Evolutionary conservation across 2,329 filamentous ascomycete genomes (phyloP).

Genomic region (Beauveria brongniartii): DNA sequence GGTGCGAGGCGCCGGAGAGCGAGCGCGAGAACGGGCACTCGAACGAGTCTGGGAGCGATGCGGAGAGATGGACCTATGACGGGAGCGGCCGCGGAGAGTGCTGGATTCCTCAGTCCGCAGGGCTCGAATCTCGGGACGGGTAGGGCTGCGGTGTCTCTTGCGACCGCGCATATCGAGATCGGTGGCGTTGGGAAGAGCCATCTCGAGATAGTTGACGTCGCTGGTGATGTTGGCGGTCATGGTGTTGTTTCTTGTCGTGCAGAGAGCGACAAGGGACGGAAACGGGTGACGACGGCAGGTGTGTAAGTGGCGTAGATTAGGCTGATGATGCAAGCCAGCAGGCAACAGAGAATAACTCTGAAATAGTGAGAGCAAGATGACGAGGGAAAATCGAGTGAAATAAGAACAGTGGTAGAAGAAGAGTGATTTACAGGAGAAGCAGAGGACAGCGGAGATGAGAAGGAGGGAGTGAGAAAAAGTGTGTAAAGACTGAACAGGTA

Average conservation of each 20-base stretch:
- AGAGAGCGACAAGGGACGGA: background rate
- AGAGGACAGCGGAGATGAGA: background rate
- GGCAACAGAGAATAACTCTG: background rate
- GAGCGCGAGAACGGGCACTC: conserved; percentile 23
- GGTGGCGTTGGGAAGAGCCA: background rate
- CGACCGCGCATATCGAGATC: conserved; percentile 25
- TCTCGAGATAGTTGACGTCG: conserved; percentile 8
- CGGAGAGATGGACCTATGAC: conserved; percentile 31
- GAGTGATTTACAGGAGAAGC: background rate
- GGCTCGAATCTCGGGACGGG: conserved; percentile 23
- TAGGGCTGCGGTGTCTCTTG: conserved; percentile 32
- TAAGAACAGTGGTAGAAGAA: background rate
- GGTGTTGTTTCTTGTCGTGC: background rate
- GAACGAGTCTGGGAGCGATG: conserved; percentile 21
- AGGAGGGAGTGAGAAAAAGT: conserved; percentile 2
- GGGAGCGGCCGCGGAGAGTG: conserved; percentile 34
- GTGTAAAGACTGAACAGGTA: background rate
- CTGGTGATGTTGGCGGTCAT: conserved; percentile 1
- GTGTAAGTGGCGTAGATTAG: conserved; percentile 7
- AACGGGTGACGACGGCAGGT: background rate
- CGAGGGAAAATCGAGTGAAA: background rate
- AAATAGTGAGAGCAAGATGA: background rate
- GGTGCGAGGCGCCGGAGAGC: conserved; percentile 28
- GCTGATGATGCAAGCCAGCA: background rate
- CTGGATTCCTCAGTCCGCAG: conserved; percentile 32